A percentile compares a stretch with the other conserved stretches of the same genome.
These are phyloP conservation scores for Fusarium sp. DNA, from an alignment of 2,329 filamentous ascomycete species.

Conservation along the genomic window DNA sequence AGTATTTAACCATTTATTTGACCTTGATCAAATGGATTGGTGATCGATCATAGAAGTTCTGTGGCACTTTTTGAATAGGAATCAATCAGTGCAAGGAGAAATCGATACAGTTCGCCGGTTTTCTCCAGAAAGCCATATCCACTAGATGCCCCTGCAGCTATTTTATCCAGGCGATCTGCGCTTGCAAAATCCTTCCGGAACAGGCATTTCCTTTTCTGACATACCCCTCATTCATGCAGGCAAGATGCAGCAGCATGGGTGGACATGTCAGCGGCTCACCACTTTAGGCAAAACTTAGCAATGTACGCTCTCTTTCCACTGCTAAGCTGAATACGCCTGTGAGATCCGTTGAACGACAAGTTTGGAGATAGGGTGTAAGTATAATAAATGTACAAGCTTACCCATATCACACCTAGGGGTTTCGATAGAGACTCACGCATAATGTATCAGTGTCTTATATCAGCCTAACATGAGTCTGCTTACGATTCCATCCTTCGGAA, in stretches of 20 bases:
- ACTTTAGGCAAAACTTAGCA: background rate
- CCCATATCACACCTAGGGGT: too few relatives aligned
- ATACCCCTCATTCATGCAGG: background rate
- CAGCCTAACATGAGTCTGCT: too few relatives aligned
- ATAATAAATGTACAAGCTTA: too few relatives aligned
- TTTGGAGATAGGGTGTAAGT: too few relatives aligned
- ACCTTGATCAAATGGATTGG: background rate
- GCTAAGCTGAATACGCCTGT: background rate
- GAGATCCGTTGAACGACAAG: too few relatives aligned
- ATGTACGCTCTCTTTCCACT: background rate
- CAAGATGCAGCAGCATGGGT: background rate
- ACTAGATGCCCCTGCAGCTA: background rate
- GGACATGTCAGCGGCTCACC: background rate
- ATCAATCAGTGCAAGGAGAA: background rate
- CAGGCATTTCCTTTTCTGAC: background rate
- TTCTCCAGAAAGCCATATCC: background rate
- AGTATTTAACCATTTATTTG: background rate
- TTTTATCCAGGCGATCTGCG: background rate
- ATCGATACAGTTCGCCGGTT: background rate
- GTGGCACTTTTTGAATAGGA: background rate
- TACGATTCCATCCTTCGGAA: too few relatives aligned
- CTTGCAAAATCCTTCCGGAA: background rate
- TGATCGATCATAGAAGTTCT: background rate
- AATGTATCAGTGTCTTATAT: too few relatives aligned
- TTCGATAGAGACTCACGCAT: too few relatives aligned